Evolutionary conservation across 176 grass and related monocot genomes (phyloP).

Genomic region (Cenchrus fungigraminus): DNA sequence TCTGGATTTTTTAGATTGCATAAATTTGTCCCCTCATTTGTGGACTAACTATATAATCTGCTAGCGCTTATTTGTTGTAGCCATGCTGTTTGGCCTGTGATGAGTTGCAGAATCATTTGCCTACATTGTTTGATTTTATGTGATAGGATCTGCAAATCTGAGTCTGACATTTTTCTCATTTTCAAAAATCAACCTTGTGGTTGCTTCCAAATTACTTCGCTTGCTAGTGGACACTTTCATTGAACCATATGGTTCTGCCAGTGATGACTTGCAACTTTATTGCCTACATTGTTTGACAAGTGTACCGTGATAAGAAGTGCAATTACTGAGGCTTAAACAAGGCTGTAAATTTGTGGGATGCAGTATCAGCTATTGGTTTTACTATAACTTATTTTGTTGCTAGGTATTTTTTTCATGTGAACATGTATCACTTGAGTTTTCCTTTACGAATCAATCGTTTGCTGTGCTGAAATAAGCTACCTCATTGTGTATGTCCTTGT

Average conservation of each 20-base stretch:
- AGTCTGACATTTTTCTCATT: neutral
- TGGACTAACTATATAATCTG: neutral
- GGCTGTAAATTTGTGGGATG: neutral
- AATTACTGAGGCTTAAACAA: slow-evolving; percentile 23
- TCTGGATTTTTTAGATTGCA: neutral
- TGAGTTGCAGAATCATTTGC: slow-evolving; percentile 57
- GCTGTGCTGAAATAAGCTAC: neutral
- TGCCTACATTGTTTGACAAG: slow-evolving; percentile 52
- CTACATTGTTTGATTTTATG: slow-evolving; percentile 51
- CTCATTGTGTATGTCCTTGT: neutral
- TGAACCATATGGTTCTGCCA: neutral
- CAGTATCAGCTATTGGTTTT: neutral
- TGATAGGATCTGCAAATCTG: slow-evolving; percentile 39
- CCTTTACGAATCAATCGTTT: neutral
- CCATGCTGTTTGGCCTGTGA: neutral
- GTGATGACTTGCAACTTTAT: slow-evolving; percentile 47
- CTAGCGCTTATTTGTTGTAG: neutral
- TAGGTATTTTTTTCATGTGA: neutral
- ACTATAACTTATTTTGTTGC: neutral
- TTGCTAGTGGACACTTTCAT: neutral
- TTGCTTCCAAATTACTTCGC: neutral
- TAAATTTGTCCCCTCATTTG: neutral
- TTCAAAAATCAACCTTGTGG: neutral
- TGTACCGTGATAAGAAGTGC: slow-evolving; percentile 22
- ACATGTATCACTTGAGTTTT: neutral